Evolutionary conservation across 805 yeast genomes (phyloP), one percentile per base, ranked within the genome.

Genomic region (Scheffersomyces amazonensis): DNA sequence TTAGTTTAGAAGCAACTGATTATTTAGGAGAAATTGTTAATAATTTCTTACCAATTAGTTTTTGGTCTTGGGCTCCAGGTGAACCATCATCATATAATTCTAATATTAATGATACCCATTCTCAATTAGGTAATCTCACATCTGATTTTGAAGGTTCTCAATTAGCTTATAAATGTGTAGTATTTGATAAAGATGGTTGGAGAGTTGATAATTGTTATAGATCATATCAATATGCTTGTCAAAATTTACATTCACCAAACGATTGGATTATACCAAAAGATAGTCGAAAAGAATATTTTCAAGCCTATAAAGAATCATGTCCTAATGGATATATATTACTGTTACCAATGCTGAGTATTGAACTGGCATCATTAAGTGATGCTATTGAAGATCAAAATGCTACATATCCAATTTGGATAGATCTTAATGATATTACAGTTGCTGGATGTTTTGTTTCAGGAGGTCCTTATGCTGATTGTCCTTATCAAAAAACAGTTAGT

Each of bases 391-490:
- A 39, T 33, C 24, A 49, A 2, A 55, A 60, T 12, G 43, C 51
- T 2, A 47, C 43, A 12, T 58, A 48, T 11, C 75, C 76, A 0
- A 64, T 79, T 0, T 90, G 97, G 97, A 76, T 88, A 3, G 88
- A 87, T 60, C 49, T 88, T 45, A 90, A 91, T 54, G 87, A 90
- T 13, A 71, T 91, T 16, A 75, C 87, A 1, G 79, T 81, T 16
- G 62, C 73, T 2, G 75, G 79, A 38, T 90, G 98, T 53, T 91
- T 93, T 90, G 89, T 89, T 4, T 59, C 76, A 10, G 96, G 96
- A 1, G 96, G 96, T 0, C 78, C 87, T 0, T 70, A 76, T 43
- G 82, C 91, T 0, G 54, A 64, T 22, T 90, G 98, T 55, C 96
- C 97, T 0, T 89, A 89, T 54, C 77, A 75, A 40, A 66, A 66